Conservation (phyloP, 352 stramenopile species). For the Phytophthora nicotianae region DNA sequence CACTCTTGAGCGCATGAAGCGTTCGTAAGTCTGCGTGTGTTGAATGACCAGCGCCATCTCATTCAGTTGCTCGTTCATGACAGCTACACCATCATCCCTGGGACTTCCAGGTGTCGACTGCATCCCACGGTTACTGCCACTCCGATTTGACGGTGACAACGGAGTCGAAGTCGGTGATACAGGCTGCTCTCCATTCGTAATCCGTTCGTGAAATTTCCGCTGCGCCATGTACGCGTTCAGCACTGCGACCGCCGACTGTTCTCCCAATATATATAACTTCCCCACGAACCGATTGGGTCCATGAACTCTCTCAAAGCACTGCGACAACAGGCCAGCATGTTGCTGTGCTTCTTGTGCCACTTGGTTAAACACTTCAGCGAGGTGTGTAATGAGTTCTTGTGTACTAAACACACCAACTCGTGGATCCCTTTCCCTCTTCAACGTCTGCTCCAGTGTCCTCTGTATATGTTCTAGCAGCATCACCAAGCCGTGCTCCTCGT, state of each 20-base stretch:
- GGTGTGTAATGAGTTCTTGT: constrained; percentile 75
- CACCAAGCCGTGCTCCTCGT: constrained; percentile 68
- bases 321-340: constrained; percentile 52
- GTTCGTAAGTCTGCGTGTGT: constrained; percentile 89
- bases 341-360: constrained; percentile 72
- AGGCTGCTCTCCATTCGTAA: constrained; percentile 38
- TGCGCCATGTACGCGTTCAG: constrained; percentile 77
- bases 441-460: constrained; percentile 34
- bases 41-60: constrained; percentile 88
- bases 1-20: constrained; percentile 83
- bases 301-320: constrained; percentile 60
- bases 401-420: constrained; percentile 62
- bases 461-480: constrained; percentile 63
- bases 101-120: constrained; percentile 16
- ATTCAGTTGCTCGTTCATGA: constrained; percentile 87
- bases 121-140: constrained; percentile 17
- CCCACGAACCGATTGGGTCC: constrained; percentile 59
- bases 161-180: constrained; percentile 12
- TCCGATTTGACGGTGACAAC: constrained; percentile 28
- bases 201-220: constrained; percentile 70
- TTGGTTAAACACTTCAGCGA: constrained; percentile 78
- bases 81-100: constrained; percentile 63
- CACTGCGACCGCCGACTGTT: constrained; percentile 61
- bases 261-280: constrained; percentile 63
- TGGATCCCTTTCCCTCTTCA: constrained; percentile 34